Base-by-base conservation (phyloP, 345 rosid species). In the Jatropha curcas region DNA sequence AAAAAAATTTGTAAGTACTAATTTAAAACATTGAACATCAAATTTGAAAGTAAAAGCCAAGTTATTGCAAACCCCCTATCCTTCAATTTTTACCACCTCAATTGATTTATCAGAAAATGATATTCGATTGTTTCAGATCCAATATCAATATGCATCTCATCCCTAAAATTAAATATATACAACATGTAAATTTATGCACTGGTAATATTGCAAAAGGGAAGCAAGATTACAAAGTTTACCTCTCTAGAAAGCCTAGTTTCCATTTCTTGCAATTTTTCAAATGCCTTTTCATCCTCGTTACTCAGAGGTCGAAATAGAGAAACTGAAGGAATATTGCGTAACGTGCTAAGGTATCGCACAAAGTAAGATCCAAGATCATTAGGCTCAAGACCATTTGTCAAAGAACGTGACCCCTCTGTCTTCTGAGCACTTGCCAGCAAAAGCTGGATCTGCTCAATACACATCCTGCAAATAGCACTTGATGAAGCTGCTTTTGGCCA, bases 401-500 rank as follows among this genome's bases (percentile, higher is more conserved):
- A 74, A 76, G 86, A 70, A 33, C 34, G 75, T 11, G 80, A 75
- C 37, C 76, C 86, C 82, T 91, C 96, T 46, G 78, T 77, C 85
- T 91, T 93, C 52, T 78, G 97, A 77, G 92, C 86, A 78, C 80
- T 86, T 60, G 97, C 90, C 80, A 96, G 80, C 81, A 96, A 77
- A 41, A 79, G 80, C 71, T 93, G 98, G 68, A 95, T 87, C 79
- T 96, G 98, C 84, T 93, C 99, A 51, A 96, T 91, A 76, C 98
- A 88, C 82, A 90, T 81, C 66, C 80, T 81, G 87, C 99, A 91
- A 78, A 91, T 85, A 59, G 86, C 85, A 81, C 68, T 82, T 2
- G 99, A 85, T 62, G 94, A 81, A 1, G 95, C 89, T 71, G 84
- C 84, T 78, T 87, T 95, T 34, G 99, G 97, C 98, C 99, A 95